Base-by-base conservation (phyloP, 768 basidiomycete species). In the Pleurotus citrinopileatus region DNA sequence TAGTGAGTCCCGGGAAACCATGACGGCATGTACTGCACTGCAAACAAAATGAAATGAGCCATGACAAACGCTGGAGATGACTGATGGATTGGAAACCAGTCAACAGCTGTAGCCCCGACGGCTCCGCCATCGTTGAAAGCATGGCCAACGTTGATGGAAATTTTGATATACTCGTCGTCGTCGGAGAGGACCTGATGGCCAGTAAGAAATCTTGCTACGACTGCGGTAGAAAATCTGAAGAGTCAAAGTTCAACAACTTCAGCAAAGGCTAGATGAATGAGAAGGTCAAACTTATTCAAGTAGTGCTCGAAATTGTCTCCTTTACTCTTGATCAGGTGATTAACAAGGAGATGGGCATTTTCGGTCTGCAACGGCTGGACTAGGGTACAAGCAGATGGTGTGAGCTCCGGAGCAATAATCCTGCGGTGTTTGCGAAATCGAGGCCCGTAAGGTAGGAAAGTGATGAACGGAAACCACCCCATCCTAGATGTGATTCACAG, bases 361-460 rank as follows among this genome's bases (percentile, higher is more conserved):
- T 54, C 72, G 55, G 6, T 67, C 66, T 58, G 76, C 74, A 64
- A 71, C 69, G 58, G 72, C 65, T 60, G 77, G 76, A 3, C 79
- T 63, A 23, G 74, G 71, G 19, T 65, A 69, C 56, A 77, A 71
- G 52, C 61, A 61, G 45, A 61, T 17, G 53, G 56, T 29, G 53
- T 66, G 25, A 65, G 56, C 27, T 59, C 56, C 22, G 59, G 57
- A 34, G 62, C 55, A 22, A 63, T 50, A 58, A 77, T 76, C n/a
- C 76, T 74, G 38, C 78, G 72, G 60, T 80, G 79, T 63, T 73
- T 78, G 55, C 79, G 69, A 61, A 80, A 78, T 40, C 73, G 70
- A 13, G 72, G 73, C 22, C 78, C 79, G 61, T 42, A 40, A 40
- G 38, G 48, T 25, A 42, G 20, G 42, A 66, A 58, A 0, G 32